Conservation (phyloP, 73 alveolate species). For the Paramecium pentaurelia region DNA sequence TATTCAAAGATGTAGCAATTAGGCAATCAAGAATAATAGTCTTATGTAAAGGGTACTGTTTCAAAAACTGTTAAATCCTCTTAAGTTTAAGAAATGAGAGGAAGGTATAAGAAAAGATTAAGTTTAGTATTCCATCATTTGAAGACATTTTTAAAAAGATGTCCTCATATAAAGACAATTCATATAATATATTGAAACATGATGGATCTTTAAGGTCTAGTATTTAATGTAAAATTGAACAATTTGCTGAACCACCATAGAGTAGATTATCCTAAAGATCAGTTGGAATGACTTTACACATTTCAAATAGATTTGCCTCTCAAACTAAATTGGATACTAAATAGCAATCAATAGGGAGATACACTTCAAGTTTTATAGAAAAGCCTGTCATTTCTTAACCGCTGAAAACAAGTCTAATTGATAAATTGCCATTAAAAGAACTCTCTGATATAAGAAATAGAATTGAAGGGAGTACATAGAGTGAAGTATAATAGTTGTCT, state of each 20-base stretch:
- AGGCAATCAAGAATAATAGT: not conserved
- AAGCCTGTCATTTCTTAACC: not conserved
- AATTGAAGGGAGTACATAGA: not conserved
- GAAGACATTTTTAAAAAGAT: constrained; percentile 11
- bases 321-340: not conserved
- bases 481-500: not conserved
- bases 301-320: constrained; percentile 14
- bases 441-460: not conserved
- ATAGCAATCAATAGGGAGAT: not conserved
- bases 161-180: not conserved
- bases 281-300: constrained; percentile 21
- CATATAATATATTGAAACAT: not conserved
- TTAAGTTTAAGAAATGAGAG: not conserved
- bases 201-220: constrained; percentile 6
- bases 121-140: constrained; percentile 25
- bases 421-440: constrained; percentile 39
- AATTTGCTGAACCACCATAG: not conserved
- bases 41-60: not conserved
- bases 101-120: not conserved
- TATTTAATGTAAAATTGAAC: not conserved
- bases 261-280: constrained; percentile 9
- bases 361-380: constrained; percentile 5
- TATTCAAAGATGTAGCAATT: not conserved
- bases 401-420: not conserved
- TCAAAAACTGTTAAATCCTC: not conserved